Conservation (phyloP, 208 protist genomes). For the Wallacemonas sp. region DNA sequence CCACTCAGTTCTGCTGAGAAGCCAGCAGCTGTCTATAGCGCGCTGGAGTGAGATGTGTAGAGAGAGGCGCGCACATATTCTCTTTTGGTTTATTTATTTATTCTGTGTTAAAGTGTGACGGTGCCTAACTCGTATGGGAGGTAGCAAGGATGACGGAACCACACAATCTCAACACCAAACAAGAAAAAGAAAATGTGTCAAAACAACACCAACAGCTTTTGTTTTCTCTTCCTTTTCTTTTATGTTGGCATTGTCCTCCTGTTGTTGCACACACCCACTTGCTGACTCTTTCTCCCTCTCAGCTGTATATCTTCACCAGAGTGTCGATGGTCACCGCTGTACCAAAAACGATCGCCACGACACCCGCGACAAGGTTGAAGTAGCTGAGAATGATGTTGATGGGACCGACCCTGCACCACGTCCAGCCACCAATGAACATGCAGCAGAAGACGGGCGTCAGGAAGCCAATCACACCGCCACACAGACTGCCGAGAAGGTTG, state of each 20-base stretch:
- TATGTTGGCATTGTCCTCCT: not conserved
- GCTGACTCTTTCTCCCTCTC: not conserved
- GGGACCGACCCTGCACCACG: conserved; percentile 26
- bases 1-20: too few relatives aligned
- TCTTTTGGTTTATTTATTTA: too few relatives aligned
- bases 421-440: conserved; percentile 56
- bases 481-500: conserved; percentile 59
- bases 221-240: conserved; percentile 5
- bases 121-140: too few relatives aligned
- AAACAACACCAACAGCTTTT: too few relatives aligned
- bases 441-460: conserved; percentile 50
- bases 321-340: conserved; percentile 29
- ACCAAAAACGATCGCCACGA: conserved; percentile 62
- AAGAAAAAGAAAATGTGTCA: too few relatives aligned
- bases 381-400: conserved; percentile 38
- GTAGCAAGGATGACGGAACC: too few relatives aligned
- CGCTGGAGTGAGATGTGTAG: too few relatives aligned
- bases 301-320: conserved; percentile 7
- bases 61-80: too few relatives aligned
- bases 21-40: too few relatives aligned
- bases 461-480: conserved; percentile 58
- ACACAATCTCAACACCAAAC: too few relatives aligned
- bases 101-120: too few relatives aligned
- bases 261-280: not conserved
- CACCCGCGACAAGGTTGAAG: conserved; percentile 45